Evolutionary conservation across 805 yeast genomes (phyloP).

Genomic region (Zygoascus biomembranicola): DNA sequence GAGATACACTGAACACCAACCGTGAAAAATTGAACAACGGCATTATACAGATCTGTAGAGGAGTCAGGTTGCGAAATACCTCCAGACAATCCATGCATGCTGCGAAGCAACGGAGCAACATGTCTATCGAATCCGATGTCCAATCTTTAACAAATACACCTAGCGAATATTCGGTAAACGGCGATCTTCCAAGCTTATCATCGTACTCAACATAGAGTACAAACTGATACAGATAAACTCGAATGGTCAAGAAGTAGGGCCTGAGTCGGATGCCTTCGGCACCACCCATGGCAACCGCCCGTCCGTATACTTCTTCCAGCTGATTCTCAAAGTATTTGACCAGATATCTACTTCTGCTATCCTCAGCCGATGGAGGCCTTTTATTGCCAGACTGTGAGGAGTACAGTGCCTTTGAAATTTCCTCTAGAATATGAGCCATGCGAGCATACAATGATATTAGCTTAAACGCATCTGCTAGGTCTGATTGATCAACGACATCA

Average conservation of each 20-base stretch:
- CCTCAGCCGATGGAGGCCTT: slow-evolving; percentile 28
- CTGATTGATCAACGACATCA: slow-evolving; percentile 32
- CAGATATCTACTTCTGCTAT: slow-evolving; percentile 33
- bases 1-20: slow-evolving; percentile 23
- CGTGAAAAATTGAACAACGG: slow-evolving; percentile 34
- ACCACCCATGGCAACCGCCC: slow-evolving; percentile 33
- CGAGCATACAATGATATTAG: slow-evolving; percentile 51
- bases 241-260: slow-evolving; percentile 42
- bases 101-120: slow-evolving; percentile 21
- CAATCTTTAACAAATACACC: slow-evolving; percentile 17
- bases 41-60: slow-evolving; percentile 42
- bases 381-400: slow-evolving; percentile 33
- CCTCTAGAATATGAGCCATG: slow-evolving; percentile 53
- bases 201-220: slow-evolving; percentile 21
- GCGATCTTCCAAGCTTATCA: slow-evolving; percentile 25
- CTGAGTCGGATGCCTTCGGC: slow-evolving; percentile 20
- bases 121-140: slow-evolving; percentile 19
- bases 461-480: slow-evolving; percentile 26
- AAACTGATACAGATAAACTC: slow-evolving; percentile 38
- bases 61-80: slow-evolving; percentile 18
- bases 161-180: slow-evolving; percentile 29
- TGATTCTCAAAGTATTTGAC: slow-evolving; percentile 43
- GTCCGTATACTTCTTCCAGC: slow-evolving; percentile 32
- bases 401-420: slow-evolving; percentile 37
- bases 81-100: slow-evolving; percentile 19